Conservation (phyloP, 805 yeast species). For the Wickerhamomyces mucosus region DNA sequence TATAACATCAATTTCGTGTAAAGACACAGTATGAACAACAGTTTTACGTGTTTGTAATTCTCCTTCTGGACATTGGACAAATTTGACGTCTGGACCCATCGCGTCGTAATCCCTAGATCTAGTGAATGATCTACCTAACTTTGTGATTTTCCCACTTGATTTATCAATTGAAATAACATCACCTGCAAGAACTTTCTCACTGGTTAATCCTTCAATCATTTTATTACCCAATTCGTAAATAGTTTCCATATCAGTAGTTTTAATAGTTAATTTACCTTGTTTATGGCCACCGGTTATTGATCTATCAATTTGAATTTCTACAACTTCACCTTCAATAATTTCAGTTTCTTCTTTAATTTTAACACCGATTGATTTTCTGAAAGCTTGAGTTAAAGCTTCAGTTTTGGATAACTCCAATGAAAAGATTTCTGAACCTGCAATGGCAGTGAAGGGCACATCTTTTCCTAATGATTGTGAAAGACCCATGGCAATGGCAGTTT, state of each 20-base stretch:
- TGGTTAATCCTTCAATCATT: conserved; percentile 89
- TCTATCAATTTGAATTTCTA: conserved; percentile 90
- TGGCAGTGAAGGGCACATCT: conserved; percentile 86
- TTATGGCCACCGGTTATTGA: conserved; percentile 96
- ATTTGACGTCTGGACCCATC: conserved; percentile 96
- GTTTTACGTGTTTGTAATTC: conserved; percentile 94
- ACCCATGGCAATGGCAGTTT: conserved; percentile 97
- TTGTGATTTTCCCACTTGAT: conserved; percentile 87
- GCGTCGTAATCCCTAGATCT: conserved; percentile 98
- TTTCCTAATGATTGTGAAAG: conserved; percentile 59
- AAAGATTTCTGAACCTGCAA: conserved; percentile 90
- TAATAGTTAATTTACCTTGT: conserved; percentile 95
- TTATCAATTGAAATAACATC: conserved; percentile 94
- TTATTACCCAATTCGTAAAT: conserved; percentile 90
- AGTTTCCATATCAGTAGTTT: conserved; percentile 97
- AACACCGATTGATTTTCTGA: conserved; percentile 91
- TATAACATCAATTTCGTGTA: conserved; percentile 96
- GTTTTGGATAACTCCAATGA: conserved; percentile 91
- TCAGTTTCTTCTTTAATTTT: conserved; percentile 96
- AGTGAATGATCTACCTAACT: conserved; percentile 92
- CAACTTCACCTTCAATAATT: conserved; percentile 97
- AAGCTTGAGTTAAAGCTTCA: conserved; percentile 93
- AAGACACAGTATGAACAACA: conserved; percentile 94
- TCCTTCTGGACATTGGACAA: conserved; percentile 98
- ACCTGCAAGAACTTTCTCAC: conserved; percentile 94